These are phyloP conservation scores for Salix dunnii DNA, from an alignment of 345 rosid species.

Conservation along the genomic window DNA sequence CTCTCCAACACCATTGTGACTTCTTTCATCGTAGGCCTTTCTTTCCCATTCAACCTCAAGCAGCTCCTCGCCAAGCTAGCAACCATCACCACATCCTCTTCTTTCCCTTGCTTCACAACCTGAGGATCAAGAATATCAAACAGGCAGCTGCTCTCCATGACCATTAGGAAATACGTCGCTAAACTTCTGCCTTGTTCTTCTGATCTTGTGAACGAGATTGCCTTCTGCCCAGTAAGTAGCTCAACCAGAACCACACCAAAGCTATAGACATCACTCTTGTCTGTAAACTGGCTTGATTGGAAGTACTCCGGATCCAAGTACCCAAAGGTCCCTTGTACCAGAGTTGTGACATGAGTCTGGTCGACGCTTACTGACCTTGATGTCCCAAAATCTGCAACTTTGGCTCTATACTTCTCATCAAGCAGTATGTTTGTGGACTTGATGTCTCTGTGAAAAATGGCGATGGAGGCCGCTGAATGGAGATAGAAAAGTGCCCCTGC, in stretches of 20 bases:
- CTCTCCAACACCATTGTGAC: constrained; percentile 4
- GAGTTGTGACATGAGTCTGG: neutral
- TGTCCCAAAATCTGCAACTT: neutral
- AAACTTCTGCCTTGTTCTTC: neutral
- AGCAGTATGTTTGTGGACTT: no score
- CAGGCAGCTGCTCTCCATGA: neutral
- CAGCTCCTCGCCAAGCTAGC: constrained; percentile 5
- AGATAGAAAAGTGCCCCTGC: no score
- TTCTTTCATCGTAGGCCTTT: constrained; percentile 6
- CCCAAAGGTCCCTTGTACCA: neutral
- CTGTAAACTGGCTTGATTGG: neutral
- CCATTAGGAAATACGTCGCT: neutral
- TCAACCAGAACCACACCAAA: no score
- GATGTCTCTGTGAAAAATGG: no score
- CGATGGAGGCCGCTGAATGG: no score
- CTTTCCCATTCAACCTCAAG: neutral
- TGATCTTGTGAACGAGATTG: neutral
- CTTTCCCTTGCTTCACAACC: neutral
- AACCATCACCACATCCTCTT: neutral
- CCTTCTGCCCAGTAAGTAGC: neutral
- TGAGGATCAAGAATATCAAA: constrained; percentile 1
- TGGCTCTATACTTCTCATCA: neutral
- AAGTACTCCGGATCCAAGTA: neutral
- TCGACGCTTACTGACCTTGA: neutral
- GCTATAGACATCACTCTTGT: constrained; percentile 6